Evolutionary conservation across 176 grass and related monocot genomes (phyloP), one percentile per base, ranked within the genome.

Genomic region (Puccinellia tenuiflora): DNA sequence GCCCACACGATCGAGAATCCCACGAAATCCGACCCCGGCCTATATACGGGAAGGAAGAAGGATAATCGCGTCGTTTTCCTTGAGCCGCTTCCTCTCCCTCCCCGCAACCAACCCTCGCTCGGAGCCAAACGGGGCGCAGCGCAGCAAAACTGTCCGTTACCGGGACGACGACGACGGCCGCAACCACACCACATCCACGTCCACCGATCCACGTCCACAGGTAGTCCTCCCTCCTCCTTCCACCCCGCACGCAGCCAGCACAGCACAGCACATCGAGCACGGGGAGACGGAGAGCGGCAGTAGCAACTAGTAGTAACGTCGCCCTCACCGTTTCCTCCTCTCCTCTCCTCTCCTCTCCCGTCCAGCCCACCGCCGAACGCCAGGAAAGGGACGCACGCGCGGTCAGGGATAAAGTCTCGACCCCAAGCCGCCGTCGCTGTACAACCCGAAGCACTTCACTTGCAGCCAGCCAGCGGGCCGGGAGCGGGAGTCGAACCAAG

Each of bases 101-200:
- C 40, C 9, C 10, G 11, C 10, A 45, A 57, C 54, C 9, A 21
- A 21, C 61, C 29, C 31, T 65, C 62, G 31, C 17, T 67, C 64
- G 33, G 35, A 66, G 64, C 20, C 52, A 30, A 47, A 47, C 14
- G 42, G 10, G 10, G 13, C 22, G 7, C 22, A 29, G 68, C 40
- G 14, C 40, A 72, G 40, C 40, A 72, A 72, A 72, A 72, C 68
- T 18, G 68, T 47, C 68, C 68, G 68, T 72, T 71, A 72, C 68
- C 22, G 37, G 26, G 59, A 30, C 15, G 62, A 34, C 30, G 62
- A 30, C 30, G 69, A 46, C 69, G 68, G 25, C 42, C 40, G 24
- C 24, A 34, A 34, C 33, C 33, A 34, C 33, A 34, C 33, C 33
- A 34, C n/a, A n/a, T n/a, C 33, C 33, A 34, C 33, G 4, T 34